These are phyloP conservation scores for Pyrenophora graminea DNA, from an alignment of 2,329 filamentous ascomycete genomes.

Conservation along the genomic window DNA sequence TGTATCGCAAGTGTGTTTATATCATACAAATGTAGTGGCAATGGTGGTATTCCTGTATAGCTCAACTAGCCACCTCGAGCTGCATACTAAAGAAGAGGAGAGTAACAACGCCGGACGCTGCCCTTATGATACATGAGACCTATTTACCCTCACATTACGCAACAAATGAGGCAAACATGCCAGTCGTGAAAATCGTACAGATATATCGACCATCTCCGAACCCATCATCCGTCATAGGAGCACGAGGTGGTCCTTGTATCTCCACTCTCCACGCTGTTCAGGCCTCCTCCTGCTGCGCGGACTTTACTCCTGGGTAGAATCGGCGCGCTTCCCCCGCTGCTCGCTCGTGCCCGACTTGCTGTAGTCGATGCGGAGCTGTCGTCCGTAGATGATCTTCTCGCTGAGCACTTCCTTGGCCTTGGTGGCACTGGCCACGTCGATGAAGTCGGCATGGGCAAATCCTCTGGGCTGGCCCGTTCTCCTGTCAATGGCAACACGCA, in stretches of 20 bases:
- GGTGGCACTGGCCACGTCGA: constrained; percentile 67
- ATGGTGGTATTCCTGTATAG: constrained; percentile 10
- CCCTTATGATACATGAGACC: constrained; percentile 38
- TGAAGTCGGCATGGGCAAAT: constrained; percentile 83
- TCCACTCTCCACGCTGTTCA: not conserved
- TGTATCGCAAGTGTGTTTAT: no score
- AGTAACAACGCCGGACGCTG: constrained; percentile 33
- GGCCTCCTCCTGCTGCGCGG: not conserved
- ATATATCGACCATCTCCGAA: constrained; percentile 1
- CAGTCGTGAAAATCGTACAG: constrained; percentile 12
- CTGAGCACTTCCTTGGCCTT: constrained; percentile 62
- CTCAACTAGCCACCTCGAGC: constrained; percentile 12
- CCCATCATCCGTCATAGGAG: not conserved
- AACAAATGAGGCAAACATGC: constrained; percentile 23
- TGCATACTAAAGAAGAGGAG: constrained; percentile 29
- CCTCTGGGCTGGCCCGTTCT: constrained; percentile 79
- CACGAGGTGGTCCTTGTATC: not conserved
- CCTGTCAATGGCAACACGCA: constrained; percentile 82
- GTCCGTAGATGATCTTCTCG: constrained; percentile 65
- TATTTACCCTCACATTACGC: constrained; percentile 32
- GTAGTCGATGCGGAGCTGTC: constrained; percentile 69
- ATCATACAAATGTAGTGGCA: not conserved
- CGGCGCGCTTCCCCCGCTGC: constrained; percentile 15
- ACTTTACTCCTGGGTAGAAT: constrained; percentile 22
- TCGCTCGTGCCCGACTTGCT: constrained; percentile 41